phyloP scores from a whole-genome alignment of 352 stramenopile genomes.

The Pythium utonaiense region DNA sequence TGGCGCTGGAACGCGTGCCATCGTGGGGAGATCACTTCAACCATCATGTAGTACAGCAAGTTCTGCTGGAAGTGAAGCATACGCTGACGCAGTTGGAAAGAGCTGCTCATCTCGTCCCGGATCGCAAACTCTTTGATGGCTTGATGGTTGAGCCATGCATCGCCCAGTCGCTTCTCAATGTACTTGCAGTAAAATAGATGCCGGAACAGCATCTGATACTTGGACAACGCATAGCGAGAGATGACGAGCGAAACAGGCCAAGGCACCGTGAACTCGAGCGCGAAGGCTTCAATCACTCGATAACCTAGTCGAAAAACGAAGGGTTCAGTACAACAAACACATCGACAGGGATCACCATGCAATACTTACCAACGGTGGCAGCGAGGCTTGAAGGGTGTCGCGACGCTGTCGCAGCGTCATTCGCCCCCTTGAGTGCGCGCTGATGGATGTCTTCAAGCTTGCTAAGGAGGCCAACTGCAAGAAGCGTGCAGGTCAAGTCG shows the following conservation, averaged over 20 bases:
- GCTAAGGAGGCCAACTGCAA: slow-evolving; percentile 84
- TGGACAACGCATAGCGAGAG: slow-evolving; percentile 90
- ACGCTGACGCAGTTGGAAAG: slow-evolving; percentile 94
- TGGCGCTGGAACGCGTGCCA: slow-evolving; percentile 90
- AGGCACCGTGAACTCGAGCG: slow-evolving; percentile 94
- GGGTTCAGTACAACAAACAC: neutral
- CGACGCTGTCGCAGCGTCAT: slow-evolving; percentile 54
- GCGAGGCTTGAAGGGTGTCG: slow-evolving; percentile 15
- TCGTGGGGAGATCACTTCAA: slow-evolving; percentile 94
- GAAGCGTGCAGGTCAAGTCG: slow-evolving; percentile 86
- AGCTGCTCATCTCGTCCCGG: slow-evolving; percentile 83
- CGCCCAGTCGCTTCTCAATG: slow-evolving; percentile 94
- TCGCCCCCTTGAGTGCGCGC: slow-evolving; percentile 55
- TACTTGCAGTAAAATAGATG: slow-evolving; percentile 99
- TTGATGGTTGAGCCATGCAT: slow-evolving; percentile 96
- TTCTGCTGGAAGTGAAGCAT: slow-evolving; percentile 99
- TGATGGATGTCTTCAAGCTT: slow-evolving; percentile 93
- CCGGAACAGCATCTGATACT: slow-evolving; percentile 99
- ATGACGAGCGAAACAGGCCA: slow-evolving; percentile 98
- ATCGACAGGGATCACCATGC: neutral
- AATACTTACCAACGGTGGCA: slow-evolving; percentile 17
- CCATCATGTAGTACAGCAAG: slow-evolving; percentile 98
- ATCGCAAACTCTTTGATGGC: slow-evolving; percentile 89
- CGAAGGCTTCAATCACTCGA: slow-evolving; percentile 95
- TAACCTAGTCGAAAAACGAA: slow-evolving; percentile 36